These are phyloP conservation scores for Trichoderma koningii DNA, from an alignment of 2,329 filamentous ascomycete genomes.

Conservation along the genomic window DNA sequence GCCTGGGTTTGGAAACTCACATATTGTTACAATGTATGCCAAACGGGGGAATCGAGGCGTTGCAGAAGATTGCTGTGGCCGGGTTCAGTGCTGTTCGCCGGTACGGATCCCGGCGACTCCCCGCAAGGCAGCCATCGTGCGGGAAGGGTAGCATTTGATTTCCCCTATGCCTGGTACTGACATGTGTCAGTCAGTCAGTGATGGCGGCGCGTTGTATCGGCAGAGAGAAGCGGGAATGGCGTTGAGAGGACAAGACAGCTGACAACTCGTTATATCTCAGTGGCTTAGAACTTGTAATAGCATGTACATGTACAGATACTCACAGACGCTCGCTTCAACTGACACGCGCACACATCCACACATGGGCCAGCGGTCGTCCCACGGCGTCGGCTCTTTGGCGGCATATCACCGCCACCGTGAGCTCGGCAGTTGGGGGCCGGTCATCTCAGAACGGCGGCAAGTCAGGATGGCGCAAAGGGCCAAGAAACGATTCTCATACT, in stretches of 20 bases:
- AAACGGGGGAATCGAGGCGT: background rate
- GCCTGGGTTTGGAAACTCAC: too few relatives aligned
- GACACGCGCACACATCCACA: background rate
- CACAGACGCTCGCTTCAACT: too few relatives aligned
- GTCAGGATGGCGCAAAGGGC: too few relatives aligned
- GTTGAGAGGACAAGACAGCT: background rate
- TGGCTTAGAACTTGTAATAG: too few relatives aligned
- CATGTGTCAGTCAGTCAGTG: background rate
- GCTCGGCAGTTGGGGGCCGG: conserved; percentile 21
- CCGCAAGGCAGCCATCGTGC: conserved; percentile 7
- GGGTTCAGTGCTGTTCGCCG: background rate
- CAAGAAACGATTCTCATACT: too few relatives aligned
- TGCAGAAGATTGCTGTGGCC: conserved; percentile 14
- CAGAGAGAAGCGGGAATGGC: background rate
- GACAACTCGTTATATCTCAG: too few relatives aligned
- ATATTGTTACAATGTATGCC: too few relatives aligned
- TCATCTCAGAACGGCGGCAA: background rate
- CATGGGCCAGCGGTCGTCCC: background rate
- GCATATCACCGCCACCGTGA: background rate
- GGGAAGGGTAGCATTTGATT: background rate
- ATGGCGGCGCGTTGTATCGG: background rate
- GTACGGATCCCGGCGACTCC: conserved; percentile 15
- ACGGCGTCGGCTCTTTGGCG: background rate
- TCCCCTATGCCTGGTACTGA: background rate
- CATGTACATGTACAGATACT: too few relatives aligned